Percentiles rank a stretch among this genome's conserved stretches.
Evolutionary conservation across 2,329 filamentous ascomycete genomes (phyloP).

Genomic region (Aspergillus pseudoterreus): DNA sequence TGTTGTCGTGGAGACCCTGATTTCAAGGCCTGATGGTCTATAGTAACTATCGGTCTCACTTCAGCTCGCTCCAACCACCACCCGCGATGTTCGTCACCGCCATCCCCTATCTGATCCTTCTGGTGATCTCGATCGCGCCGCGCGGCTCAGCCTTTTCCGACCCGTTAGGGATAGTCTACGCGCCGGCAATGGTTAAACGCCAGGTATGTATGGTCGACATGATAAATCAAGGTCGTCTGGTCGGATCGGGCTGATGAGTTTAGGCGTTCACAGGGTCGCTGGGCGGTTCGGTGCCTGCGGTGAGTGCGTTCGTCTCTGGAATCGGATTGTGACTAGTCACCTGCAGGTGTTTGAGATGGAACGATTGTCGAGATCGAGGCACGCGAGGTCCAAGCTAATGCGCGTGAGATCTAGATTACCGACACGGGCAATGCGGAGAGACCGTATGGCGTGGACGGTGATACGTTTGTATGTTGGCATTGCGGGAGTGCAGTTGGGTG

Average conservation of each 20-base stretch:
- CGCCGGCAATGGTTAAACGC: conserved; percentile 3
- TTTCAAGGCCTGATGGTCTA: too few species aligned
- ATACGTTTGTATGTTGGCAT: conserved; percentile 18
- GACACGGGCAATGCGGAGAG: conserved; percentile 15
- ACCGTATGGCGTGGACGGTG: conserved; percentile 21
- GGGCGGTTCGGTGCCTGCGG: conserved; percentile 8
- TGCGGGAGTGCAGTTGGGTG: background rate
- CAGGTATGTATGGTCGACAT: background rate
- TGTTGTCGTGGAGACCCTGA: too few species aligned
- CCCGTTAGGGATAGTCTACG: conserved; percentile 5
- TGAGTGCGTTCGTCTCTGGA: conserved; percentile 2
- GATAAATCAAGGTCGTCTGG: too few species aligned
- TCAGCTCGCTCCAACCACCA: background rate
- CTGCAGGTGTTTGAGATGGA: background rate
- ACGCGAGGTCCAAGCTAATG: background rate
- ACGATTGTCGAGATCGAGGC: background rate
- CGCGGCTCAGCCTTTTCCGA: background rate
- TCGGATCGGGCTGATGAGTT: background rate
- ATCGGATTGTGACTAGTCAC: background rate
- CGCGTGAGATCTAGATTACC: conserved; percentile 11
- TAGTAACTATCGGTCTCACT: background rate
- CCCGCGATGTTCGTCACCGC: background rate
- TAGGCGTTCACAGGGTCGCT: conserved; percentile 6
- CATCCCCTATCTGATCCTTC: background rate
- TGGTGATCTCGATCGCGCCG: background rate